Evolutionary conservation across 192 early-diverging fungal genomes (phyloP), one percentile per base, ranked within the genome.

Genomic region (Coemansia sp.): DNA sequence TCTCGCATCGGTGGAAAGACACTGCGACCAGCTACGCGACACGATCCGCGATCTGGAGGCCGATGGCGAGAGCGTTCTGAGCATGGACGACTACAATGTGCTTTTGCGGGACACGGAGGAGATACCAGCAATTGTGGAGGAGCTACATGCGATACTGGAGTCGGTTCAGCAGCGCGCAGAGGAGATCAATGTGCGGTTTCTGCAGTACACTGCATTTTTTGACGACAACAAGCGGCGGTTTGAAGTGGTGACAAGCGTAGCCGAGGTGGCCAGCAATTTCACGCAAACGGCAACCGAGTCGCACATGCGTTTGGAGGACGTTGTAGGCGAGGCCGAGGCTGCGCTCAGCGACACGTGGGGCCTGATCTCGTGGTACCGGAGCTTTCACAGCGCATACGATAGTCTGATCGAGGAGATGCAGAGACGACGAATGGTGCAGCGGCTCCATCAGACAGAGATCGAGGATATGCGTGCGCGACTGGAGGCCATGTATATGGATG

Each of bases 11-110:
- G 73, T 77, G 56, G 72, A 77, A 15, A 75, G 68, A n/a, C 80
- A 77, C 57, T 82, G 80, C 68, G 68, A 76, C 56, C 80, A 82
- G 68, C 66, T 82, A 54, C 71, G 73, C 11, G 80, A 77, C 46
- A 77, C 74, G 11, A 74, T 82, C 41, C 57, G 73, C 6, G 80
- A 77, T 40, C 36, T 82, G 62, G 80, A 82, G 62, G 69, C 71
- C 0, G 71, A 73, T 16, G 80, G 74, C 42, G 67, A 51, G 37
- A 65, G 68, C 11, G 68, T 77, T 41, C 45, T 82, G 71, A 82
- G 74, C 66, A 51, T 69, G 41, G 74, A 73, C 40, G 80, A 82
- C 71, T 82, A 82, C 63, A 71, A 73, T 19, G 80, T 82, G 57
- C 60, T 82, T 49, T 62, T 77, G 51, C 67, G 66, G 11, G 80